Percentiles rank a stretch among this genome's conserved stretches.
These are phyloP conservation scores for Gaillardinia entomophila DNA, from an alignment of 805 yeast genomes.

Conservation along the genomic window DNA sequence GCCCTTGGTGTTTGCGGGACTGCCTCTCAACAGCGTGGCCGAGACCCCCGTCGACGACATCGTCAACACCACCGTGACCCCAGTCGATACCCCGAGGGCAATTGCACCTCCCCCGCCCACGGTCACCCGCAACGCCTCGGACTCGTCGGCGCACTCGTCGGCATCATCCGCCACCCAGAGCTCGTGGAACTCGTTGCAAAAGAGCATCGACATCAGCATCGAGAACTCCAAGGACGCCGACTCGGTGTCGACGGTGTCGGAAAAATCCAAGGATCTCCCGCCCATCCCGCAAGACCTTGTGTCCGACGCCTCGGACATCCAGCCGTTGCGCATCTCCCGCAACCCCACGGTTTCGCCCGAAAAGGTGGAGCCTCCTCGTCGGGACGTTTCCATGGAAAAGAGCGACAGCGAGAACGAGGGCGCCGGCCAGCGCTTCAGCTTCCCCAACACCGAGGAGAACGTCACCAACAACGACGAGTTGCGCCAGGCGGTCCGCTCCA, in stretches of 20 bases:
- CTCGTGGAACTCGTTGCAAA: constrained; percentile 6
- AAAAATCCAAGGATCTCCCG: not conserved
- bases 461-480: constrained; percentile 23
- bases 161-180: not conserved
- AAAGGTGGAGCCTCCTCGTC: not conserved
- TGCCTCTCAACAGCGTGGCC: not conserved
- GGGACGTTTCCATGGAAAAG: constrained; percentile 1
- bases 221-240: constrained; percentile 1
- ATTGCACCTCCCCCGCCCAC: too few species aligned
- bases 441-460: constrained; percentile 30
- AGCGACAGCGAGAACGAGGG: constrained; percentile 27
- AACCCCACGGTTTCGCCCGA: constrained; percentile 1
- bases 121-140: not conserved
- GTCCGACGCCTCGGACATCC: constrained; percentile 3
- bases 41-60: not conserved
- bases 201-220: constrained; percentile 4
- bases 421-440: constrained; percentile 28
- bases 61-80: too few species aligned
- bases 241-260: not conserved
- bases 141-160: not conserved
- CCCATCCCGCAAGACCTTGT: not conserved
- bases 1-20: not conserved
- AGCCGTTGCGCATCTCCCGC: constrained; percentile 10
- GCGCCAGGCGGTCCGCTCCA: constrained; percentile 1
- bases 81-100: too few species aligned